Percentiles rank a stretch among this genome's conserved stretches.
Conservation (phyloP, 768 basidiomycete species). For the Postia placenta region DNA sequence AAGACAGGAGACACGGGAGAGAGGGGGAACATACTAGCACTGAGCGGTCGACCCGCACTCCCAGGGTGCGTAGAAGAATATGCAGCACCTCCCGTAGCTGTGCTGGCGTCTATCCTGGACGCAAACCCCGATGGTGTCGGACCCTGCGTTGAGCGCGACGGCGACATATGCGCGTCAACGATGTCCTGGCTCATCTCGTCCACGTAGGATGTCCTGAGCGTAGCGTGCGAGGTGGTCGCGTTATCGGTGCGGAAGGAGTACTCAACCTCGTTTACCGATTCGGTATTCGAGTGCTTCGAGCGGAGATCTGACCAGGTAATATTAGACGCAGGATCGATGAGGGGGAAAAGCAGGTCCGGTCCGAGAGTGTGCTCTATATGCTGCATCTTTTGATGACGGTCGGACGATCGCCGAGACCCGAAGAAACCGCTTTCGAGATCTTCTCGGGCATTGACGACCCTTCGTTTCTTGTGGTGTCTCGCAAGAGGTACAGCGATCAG, state of each 20-base stretch:
- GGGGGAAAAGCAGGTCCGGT: slow-evolving; percentile 18
- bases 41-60: slow-evolving; percentile 3
- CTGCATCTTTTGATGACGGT: slow-evolving; percentile 17
- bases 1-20: slow-evolving; percentile 6
- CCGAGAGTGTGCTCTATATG: slow-evolving; percentile 12
- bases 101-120: slow-evolving; percentile 11
- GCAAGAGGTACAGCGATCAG: slow-evolving; percentile 4
- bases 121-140: slow-evolving; percentile 19
- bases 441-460: background rate
- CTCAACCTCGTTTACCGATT: slow-evolving; percentile 8
- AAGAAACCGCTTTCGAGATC: background rate
- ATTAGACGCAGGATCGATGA: slow-evolving; percentile 20
- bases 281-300: slow-evolving; percentile 15
- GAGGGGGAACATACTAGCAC: slow-evolving; percentile 2
- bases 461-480: background rate
- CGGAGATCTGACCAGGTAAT: slow-evolving; percentile 22
- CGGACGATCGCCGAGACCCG: slow-evolving; percentile 13
- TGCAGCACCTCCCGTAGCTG: background rate
- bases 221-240: slow-evolving; percentile 18
- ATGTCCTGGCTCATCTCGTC: slow-evolving; percentile 10
- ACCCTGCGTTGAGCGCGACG: slow-evolving; percentile 15
- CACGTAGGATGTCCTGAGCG: background rate
- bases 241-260: slow-evolving; percentile 14
- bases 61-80: slow-evolving; percentile 5
- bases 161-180: slow-evolving; percentile 11